These are phyloP conservation scores for Seiridium unicorne DNA, from an alignment of 2,329 filamentous ascomycete genomes.

Conservation along the genomic window DNA sequence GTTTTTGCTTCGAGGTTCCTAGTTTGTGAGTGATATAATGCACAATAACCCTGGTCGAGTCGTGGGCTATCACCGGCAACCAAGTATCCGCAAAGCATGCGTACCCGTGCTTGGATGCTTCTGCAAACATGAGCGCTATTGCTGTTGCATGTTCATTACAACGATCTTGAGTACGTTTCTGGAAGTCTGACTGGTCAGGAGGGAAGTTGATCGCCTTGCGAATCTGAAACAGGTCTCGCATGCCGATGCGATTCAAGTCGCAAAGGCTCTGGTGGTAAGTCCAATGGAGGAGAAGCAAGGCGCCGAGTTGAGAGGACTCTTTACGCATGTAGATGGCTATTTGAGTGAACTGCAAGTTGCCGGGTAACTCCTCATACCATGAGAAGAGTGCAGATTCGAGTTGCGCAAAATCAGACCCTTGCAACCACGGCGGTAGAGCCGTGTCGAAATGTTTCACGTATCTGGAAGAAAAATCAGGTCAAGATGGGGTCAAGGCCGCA, in stretches of 20 bases:
- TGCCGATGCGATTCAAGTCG: slow-evolving; percentile 11
- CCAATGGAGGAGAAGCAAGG: slow-evolving; percentile 12
- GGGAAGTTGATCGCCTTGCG: slow-evolving; percentile 8
- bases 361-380: slow-evolving; percentile 12
- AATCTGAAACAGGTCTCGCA: slow-evolving; percentile 7
- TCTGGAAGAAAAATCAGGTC: neutral
- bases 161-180: slow-evolving; percentile 17
- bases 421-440: slow-evolving; percentile 6
- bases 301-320: slow-evolving; percentile 13
- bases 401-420: slow-evolving; percentile 9
- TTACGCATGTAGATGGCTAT: slow-evolving; percentile 12
- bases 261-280: slow-evolving; percentile 15
- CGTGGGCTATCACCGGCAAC: slow-evolving; percentile 12
- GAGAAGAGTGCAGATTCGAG: slow-evolving; percentile 6
- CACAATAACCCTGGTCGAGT: slow-evolving; percentile 11
- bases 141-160: slow-evolving; percentile 23
- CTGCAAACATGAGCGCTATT: slow-evolving; percentile 20
- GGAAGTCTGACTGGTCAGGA: slow-evolving; percentile 16
- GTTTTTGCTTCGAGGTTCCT: neutral
- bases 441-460: slow-evolving; percentile 12
- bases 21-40: slow-evolving; percentile 6
- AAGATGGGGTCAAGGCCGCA: neutral
- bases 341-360: slow-evolving; percentile 11
- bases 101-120: slow-evolving; percentile 11
- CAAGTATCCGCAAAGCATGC: slow-evolving; percentile 12